Conservation (phyloP, 192 early-diverging fungal species). For the Gorgonomyces haynaldii region DNA sequence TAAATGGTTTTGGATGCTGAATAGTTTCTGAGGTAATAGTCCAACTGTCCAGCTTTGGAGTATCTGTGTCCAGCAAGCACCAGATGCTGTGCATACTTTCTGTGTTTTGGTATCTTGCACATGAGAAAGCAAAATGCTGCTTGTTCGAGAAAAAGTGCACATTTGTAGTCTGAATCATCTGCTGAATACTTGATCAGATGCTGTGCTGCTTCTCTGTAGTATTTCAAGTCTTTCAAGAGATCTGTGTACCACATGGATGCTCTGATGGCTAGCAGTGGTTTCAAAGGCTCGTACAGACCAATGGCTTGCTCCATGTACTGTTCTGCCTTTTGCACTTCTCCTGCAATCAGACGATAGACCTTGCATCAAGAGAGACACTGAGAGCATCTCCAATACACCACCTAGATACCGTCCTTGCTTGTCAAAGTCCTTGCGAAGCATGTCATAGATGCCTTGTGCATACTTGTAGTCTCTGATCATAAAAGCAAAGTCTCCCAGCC, state of each 20-base stretch:
- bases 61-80: constrained; percentile 78
- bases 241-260: constrained; percentile 71
- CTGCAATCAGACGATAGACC: too few species aligned
- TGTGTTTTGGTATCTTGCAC: constrained; percentile 49
- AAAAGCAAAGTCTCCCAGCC: constrained; percentile 91
- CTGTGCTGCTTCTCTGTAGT: constrained; percentile 57
- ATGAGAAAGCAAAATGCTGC: constrained; percentile 71
- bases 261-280: constrained; percentile 59
- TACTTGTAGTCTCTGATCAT: constrained; percentile 92
- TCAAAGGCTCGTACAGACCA: too few species aligned
- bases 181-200: constrained; percentile 52
- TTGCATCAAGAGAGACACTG: too few species aligned
- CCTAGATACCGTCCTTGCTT: constrained; percentile 30
- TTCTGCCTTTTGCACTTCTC: too few species aligned
- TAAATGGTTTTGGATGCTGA: constrained; percentile 47
- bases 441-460: constrained; percentile 82
- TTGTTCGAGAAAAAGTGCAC: constrained; percentile 79
- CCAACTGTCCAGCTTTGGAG: constrained; percentile 46
- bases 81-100: constrained; percentile 85
- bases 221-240: constrained; percentile 56
- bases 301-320: too few species aligned
- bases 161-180: constrained; percentile 65
- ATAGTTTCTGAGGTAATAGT: constrained; percentile 27
- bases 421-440: constrained; percentile 71
- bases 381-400: constrained; percentile 74